Base-by-base conservation (phyloP, 495 filamentous ascomycete species). In the Trichocladium antarcticum region DNA sequence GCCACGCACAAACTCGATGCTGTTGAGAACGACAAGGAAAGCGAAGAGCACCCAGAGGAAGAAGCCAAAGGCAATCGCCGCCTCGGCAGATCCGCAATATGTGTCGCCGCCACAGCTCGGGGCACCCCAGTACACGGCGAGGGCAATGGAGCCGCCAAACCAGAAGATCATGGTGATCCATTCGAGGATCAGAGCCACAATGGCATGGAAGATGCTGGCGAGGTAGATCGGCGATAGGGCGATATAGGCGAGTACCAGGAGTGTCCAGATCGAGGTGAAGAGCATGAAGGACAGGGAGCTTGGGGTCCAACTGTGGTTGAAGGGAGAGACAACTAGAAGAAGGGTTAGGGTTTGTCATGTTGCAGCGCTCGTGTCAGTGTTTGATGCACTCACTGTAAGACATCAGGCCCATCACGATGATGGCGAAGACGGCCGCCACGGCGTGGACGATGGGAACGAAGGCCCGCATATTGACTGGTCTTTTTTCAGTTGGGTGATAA, bases 111-210 rank as follows among this genome's bases (percentile, higher is more conserved):
- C 45, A 51, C 69, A 65, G 9, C 58, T 45, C 7, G 69, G 67
- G 1, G 73, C 60, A 15, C 71, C 74, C 37, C 84, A 61, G 48
- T 73, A 70, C 4, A 78, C 80, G 2, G 80, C 85, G 1, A 87
- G 58, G 0, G 85, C 85, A 59, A 93, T 80, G 51, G 84, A 84
- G 21, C 85, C 86, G 0, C 81, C 80, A 61, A 95, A 88, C 88
- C 88, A 93, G 72, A 90, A 89, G 32, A 89, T 73, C 72, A 79
- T 81, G n/a, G 86, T 89, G 11, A 90, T 39, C 37, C 67, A 66
- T 52, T 89, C 83, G 27, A 83, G 67, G n/a, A 56, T 79, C 8
- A 85, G 71, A 5, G 88, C 74, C 32, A 66, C 75, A 22, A 77
- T 71, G n/a, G 70, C 74, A 65, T 84, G 78, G 48, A 74, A 73